Percentiles rank a stretch among this genome's conserved stretches.
Conservation (phyloP, 192 early-diverging fungal species). For the Umbelopsis vinacea region DNA sequence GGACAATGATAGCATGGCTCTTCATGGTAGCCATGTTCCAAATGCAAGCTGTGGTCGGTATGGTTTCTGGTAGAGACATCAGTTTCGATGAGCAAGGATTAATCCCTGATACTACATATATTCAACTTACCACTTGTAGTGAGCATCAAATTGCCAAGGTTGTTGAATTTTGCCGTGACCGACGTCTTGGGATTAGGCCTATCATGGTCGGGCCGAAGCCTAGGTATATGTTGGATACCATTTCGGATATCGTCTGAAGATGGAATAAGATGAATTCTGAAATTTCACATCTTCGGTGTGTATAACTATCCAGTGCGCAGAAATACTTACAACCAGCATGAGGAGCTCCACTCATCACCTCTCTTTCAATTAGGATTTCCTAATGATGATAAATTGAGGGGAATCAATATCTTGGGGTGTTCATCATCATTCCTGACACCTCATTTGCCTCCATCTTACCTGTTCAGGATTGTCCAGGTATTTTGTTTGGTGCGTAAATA, state of each 20-base stretch:
- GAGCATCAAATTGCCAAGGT: slow-evolving; percentile 65
- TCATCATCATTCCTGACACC: not conserved
- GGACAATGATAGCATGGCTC: slow-evolving; percentile 60
- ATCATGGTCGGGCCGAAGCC: slow-evolving; percentile 62
- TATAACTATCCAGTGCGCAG: not conserved
- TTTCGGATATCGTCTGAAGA: not conserved
- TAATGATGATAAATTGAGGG: not conserved
- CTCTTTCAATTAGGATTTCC: slow-evolving; percentile 19
- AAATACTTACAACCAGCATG: not conserved
- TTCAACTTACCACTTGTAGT: slow-evolving; percentile 61
- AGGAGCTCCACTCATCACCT: slow-evolving; percentile 15
- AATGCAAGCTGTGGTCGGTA: slow-evolving; percentile 76
- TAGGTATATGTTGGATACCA: slow-evolving; percentile 38
- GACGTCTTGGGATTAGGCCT: slow-evolving; percentile 78
- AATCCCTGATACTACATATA: no score
- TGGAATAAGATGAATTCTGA: slow-evolving; percentile 5
- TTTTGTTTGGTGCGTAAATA: slow-evolving; percentile 63
- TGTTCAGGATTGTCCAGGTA: slow-evolving; percentile 23
- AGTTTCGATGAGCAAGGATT: no score
- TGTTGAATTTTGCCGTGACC: slow-evolving; percentile 48
- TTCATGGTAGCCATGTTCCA: slow-evolving; percentile 63
- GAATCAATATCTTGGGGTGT: not conserved
- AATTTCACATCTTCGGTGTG: no score
- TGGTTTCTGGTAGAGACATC: slow-evolving; percentile 60
- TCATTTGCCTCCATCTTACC: slow-evolving; percentile 13